Evolutionary conservation across 1,284 basidiomycete genomes (phyloP), one percentile per base, ranked within the genome.

Genomic region (Xerocomus amazonicus): DNA sequence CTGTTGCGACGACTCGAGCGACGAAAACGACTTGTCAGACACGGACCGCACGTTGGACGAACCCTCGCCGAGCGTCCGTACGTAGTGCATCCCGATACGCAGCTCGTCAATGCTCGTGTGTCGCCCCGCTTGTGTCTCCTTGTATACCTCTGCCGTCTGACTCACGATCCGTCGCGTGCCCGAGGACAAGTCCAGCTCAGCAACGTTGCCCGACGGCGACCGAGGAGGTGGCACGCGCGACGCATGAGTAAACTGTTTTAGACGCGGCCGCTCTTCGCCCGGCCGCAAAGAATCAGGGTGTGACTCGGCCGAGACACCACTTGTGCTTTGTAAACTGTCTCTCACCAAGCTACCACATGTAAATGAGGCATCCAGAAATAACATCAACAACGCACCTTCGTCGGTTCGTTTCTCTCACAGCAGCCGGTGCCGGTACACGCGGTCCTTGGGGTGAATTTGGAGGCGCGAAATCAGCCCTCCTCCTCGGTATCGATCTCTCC

Each of bases 181-280:
- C 42, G 57, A 54, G 46, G 59, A 53, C 38, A 56, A 52, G 19
- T 53, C 66, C 39, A 58, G 61, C 45, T 59, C 64, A 16, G 52
- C 63, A 29, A 60, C 61, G 16, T 56, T 62, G 52, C 57, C 65
- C 57, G 65, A 64, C 41, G 68, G 65, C 44, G 72, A 69, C 52
- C 54, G 74, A 34, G 84, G 81, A 4, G 79, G 72, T 31, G 84
- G 84, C 19, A 87, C 84, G n/a, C 81, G 79, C 28, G 77, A 75
- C 23, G 83, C 79, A 56, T 78, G 80, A 6, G 81, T 87, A 61
- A 90, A 88, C 35, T 82, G 83, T 28, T 89, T 85, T n/a, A 90
- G 66, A 27, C 84, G 77, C 35, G 85, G 81, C 14, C 78, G 75
- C 16, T 70, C 59, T 35, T 59, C 61, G 8, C 55, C 51, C 6